Evolutionary conservation across 805 yeast species (phyloP).

Genomic region (Lachancea lanzarotensis): DNA sequence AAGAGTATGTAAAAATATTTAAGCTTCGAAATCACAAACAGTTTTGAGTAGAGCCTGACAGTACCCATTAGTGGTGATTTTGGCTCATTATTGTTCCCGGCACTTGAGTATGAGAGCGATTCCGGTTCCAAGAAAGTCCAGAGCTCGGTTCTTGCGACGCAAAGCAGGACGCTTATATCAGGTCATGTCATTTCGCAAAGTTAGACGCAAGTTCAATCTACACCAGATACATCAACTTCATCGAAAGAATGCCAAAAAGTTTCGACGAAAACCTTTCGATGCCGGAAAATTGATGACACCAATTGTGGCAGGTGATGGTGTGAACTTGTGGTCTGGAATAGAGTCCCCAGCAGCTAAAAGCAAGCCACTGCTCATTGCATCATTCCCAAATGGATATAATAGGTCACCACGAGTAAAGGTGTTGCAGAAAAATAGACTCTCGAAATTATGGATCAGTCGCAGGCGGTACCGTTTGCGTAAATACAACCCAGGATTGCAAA

Average conservation of each 20-base stretch:
- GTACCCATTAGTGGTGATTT: background rate
- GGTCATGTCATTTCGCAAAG: conserved; percentile 13
- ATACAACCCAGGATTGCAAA: conserved; percentile 13
- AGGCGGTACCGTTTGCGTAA: conserved; percentile 24
- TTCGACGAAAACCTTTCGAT: background rate
- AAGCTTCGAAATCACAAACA: background rate
- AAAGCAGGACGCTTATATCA: conserved; percentile 13
- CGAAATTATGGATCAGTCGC: conserved; percentile 20
- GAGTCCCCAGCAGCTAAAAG: conserved; percentile 9
- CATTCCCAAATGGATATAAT: conserved; percentile 25
- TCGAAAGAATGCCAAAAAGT: background rate
- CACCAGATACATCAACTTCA: conserved; percentile 18
- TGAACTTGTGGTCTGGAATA: conserved; percentile 12
- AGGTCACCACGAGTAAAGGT: conserved; percentile 23
- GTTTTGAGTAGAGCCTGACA: background rate
- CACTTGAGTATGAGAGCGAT: conserved; percentile 27
- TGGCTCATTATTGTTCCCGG: background rate
- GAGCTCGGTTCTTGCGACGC: conserved; percentile 15
- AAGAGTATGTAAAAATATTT: background rate
- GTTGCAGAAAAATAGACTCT: conserved; percentile 20
- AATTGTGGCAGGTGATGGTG: conserved; percentile 16
- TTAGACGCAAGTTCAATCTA: conserved; percentile 22
- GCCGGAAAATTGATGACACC: conserved; percentile 2
- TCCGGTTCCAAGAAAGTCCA: conserved; percentile 28
- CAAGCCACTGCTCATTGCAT: conserved; percentile 29